A percentile compares a stretch with the other conserved stretches of the same genome.
These are phyloP conservation scores for Mycena kentingensis DNA, from an alignment of 768 basidiomycete genomes.

Conservation along the genomic window DNA sequence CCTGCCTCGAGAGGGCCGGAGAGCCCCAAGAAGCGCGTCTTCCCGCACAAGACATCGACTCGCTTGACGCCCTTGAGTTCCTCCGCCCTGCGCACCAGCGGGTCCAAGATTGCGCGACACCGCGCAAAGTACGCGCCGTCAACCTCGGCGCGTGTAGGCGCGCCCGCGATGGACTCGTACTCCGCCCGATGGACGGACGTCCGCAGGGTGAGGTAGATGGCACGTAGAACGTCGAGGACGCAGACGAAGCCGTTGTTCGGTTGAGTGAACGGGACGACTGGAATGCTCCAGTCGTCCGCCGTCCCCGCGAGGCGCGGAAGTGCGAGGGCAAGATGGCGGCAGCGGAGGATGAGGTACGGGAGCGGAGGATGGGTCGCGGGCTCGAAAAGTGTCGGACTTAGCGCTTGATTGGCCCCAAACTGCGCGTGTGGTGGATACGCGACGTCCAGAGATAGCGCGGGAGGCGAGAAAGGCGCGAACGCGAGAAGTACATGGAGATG, in stretches of 20 bases:
- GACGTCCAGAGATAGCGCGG: slow-evolving; percentile 12
- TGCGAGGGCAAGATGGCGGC: slow-evolving; percentile 11
- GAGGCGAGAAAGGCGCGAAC: slow-evolving; percentile 10
- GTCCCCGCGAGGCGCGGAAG: neutral
- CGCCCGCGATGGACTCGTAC: slow-evolving; percentile 8
- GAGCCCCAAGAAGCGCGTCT: slow-evolving; percentile 17
- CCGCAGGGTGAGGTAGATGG: slow-evolving; percentile 13
- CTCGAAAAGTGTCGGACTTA: slow-evolving; percentile 13
- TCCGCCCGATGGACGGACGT: slow-evolving; percentile 9
- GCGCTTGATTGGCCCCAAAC: slow-evolving; percentile 2
- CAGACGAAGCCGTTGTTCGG: slow-evolving; percentile 6
- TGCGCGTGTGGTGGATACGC: slow-evolving; percentile 8
- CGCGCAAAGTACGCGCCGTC: slow-evolving; percentile 16
- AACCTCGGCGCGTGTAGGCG: slow-evolving; percentile 1
- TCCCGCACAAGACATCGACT: slow-evolving; percentile 13
- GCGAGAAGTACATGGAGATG: slow-evolving; percentile 45
- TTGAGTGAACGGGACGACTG: neutral
- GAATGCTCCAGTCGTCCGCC: neutral
- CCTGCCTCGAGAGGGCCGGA: slow-evolving; percentile 12
- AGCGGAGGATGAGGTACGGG: slow-evolving; percentile 11
- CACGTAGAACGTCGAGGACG: slow-evolving; percentile 18
- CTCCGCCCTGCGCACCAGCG: slow-evolving; percentile 5
- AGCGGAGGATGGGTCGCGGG: slow-evolving; percentile 17
- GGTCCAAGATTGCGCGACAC: neutral
- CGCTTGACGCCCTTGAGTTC: slow-evolving; percentile 19